Base-by-base conservation (phyloP, 2,329 filamentous ascomycete genomes). In the Pseudogymnoascus sp. region DNA sequence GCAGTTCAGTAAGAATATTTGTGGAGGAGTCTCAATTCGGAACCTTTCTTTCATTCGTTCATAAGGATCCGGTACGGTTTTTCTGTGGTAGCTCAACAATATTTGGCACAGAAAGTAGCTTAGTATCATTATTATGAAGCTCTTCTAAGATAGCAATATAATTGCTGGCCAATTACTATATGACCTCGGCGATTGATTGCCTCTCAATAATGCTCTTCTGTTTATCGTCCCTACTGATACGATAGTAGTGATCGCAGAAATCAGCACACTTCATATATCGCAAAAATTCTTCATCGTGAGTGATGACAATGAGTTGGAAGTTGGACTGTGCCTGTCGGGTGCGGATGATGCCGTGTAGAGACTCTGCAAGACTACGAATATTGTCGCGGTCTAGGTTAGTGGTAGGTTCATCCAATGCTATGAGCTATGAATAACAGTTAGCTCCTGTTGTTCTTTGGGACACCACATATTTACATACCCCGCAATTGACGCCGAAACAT, bases 221-320 rank as follows among this genome's bases (percentile, higher is more conserved):
- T 69, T 84, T 85, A 69, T 89, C 85, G 72, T 96, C 89, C 60
- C 94, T 82, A 65, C 84, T 88, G 9, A 99, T 90, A 4, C 92
- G 85, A 76, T 90, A 97, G 74, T 97, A 99, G 67, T 88, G 86
- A 75, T 97, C 94, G 66, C 89, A 90, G 72, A 96, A 97, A 68
- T 99, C 93, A 23, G 86, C 88, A 74, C 92, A 96, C 68, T 92
- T 87, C 94, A 99, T 99, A 71, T 92, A 86, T 62, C 89, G 84
- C 72, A 99, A 73, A 71, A 99, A 99, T 71, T 96, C 91, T 77
- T 97, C 95, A 76, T 99, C 94, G 80, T 99, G 94, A 4, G 94
- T 99, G 74, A 99, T 99, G 71, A 99, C 91, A 72, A 99, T 94
- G 62, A 99, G 84, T 79, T 99, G 95, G 76, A 99, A 97, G 74